Evolutionary conservation across 768 basidiomycete species (phyloP), one percentile per base, ranked within the genome.

Genomic region (Tremella mesenterica): DNA sequence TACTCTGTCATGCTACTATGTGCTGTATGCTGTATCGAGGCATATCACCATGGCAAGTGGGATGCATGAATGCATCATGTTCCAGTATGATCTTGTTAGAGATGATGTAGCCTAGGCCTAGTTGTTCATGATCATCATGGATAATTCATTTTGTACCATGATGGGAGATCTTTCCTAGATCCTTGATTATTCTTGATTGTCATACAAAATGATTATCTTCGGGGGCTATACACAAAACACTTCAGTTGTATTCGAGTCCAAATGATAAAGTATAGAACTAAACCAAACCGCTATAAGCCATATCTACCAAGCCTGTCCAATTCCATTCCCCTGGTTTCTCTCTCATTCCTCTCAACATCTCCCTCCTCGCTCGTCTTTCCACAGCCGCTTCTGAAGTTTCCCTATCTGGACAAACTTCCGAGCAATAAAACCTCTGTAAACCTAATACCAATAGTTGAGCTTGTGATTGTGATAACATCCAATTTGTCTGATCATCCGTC

Each of bases 381-480:
- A 39, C 69, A 72, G 36, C 76, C 73, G 81, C 85, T 25, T 41
- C n/a, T 13, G 50, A 61, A 45, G 61, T 55, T 52, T 67, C 67
- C 16, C 58, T 55, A 5, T n/a, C 29, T 20, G 54, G 56, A 36
- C 48, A 48, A 12, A 59, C 52, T 10, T 52, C 48, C 33, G 64
- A 57, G 50, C 72, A 74, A 65, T 92, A 97, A 73, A 92, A 92
- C 61, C 81, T 81, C 74, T 96, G 92, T 29, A 91, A 71, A 13
- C 81, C 81, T 73, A 95, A 75, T 0, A 85, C 80, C 33, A 97
- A 78, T 30, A 86, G 60, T 58, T 95, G 91, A 0, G 90, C 88
- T 60, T 95, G 90, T 50, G 81, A 78, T 69, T 91, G 87, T 52
- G 74, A 77, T 33, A 96, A 72, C n/a, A 55, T 56, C 51, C 50